Evolutionary conservation across 768 basidiomycete species (phyloP).

Genomic region (Lentinus brumalis): DNA sequence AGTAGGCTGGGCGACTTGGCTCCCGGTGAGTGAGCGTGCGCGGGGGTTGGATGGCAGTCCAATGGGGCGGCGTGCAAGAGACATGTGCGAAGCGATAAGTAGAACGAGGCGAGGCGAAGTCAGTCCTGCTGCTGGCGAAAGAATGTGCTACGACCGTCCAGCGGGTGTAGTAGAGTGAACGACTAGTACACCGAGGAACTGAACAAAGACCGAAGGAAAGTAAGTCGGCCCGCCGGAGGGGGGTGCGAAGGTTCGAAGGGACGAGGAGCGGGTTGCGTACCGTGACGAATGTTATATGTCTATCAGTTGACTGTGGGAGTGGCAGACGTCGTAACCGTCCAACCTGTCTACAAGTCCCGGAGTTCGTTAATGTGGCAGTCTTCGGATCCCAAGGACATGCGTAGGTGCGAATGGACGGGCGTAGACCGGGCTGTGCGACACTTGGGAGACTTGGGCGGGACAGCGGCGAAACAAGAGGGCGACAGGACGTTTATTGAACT

Average conservation of each 20-base stretch:
- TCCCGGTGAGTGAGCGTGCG: conserved; percentile 29
- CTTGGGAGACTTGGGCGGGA: neutral
- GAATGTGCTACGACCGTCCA: conserved; percentile 13
- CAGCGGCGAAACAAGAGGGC: conserved; percentile 3
- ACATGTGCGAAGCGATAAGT: conserved; percentile 20
- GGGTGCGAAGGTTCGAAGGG: neutral
- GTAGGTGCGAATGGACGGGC: neutral
- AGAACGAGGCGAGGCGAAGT: neutral
- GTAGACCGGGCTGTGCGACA: conserved; percentile 7
- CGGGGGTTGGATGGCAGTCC: conserved; percentile 47
- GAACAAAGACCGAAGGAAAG: neutral
- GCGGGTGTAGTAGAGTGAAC: conserved; percentile 19
- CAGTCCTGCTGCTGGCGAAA: conserved; percentile 21
- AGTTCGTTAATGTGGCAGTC: conserved; percentile 1
- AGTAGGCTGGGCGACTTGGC: neutral
- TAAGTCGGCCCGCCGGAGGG: conserved; percentile 4
- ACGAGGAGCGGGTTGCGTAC: conserved; percentile 5
- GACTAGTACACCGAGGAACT: conserved; percentile 7
- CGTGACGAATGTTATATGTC: conserved; percentile 4
- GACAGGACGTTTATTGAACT: conserved; percentile 21
- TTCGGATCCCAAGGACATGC: neutral
- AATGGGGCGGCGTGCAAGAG: conserved; percentile 25
- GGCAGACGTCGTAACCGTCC: conserved; percentile 13
- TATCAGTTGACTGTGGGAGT: conserved; percentile 6
- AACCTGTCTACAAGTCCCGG: neutral